Percentiles rank a stretch among this genome's conserved stretches.
Conservation (phyloP, 2,329 filamentous ascomycete genomes). For the Colletotrichum karsti region DNA sequence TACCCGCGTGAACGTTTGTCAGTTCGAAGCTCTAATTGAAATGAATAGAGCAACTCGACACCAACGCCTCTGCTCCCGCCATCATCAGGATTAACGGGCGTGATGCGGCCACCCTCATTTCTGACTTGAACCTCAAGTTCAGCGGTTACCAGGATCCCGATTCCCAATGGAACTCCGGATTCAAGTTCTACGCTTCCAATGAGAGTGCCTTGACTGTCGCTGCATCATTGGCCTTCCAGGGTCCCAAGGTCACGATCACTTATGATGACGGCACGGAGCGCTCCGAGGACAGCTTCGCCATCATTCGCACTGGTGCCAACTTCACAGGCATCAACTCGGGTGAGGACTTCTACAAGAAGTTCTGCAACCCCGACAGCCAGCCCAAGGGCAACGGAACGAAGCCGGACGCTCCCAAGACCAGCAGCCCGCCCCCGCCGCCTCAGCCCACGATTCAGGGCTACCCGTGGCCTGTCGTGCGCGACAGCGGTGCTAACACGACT, state of each 20-base stretch:
- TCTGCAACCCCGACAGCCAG: constrained; percentile 38
- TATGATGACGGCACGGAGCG: constrained; percentile 41
- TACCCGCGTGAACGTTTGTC: background rate
- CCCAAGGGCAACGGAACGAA: constrained; percentile 11
- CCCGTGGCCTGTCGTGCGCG: constrained; percentile 39
- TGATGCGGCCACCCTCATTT: constrained; percentile 57
- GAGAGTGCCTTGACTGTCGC: constrained; percentile 32
- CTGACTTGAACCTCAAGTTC: constrained; percentile 51
- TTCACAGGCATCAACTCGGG: constrained; percentile 41
- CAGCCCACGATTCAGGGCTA: constrained; percentile 35
- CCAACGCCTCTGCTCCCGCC: constrained; percentile 42
- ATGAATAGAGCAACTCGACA: constrained; percentile 16
- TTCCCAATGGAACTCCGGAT: constrained; percentile 56
- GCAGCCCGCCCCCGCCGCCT: background rate
- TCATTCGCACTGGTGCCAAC: constrained; percentile 35
- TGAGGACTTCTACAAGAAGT: constrained; percentile 44
- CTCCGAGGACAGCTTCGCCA: constrained; percentile 36
- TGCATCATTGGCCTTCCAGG: constrained; percentile 36
- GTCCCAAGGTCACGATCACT: constrained; percentile 38
- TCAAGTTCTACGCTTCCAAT: constrained; percentile 38
- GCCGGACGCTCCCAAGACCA: background rate
- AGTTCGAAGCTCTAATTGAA: no score
- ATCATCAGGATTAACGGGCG: constrained; percentile 66
- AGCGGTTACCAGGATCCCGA: constrained; percentile 64
- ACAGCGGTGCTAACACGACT: constrained; percentile 36